phyloP scores from a whole-genome alignment of 495 filamentous ascomycete genomes.

The Tuber umbilicatum region DNA sequence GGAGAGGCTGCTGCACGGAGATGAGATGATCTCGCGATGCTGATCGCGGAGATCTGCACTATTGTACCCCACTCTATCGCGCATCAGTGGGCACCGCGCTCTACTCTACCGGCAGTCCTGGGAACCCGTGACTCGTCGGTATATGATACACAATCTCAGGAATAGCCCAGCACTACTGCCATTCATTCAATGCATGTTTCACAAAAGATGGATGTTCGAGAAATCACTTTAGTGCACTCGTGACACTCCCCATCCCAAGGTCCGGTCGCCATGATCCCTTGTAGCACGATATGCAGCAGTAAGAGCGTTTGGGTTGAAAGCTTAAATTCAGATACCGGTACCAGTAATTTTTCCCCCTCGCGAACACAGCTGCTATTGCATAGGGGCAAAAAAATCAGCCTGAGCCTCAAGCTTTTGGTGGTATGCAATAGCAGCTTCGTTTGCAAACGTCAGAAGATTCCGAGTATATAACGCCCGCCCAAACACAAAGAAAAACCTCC shows the following conservation, averaged over 20 bases:
- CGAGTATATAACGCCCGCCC: background rate
- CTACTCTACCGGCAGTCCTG: background rate
- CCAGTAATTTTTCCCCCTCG: too few relatives aligned
- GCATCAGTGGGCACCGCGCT: background rate
- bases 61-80: background rate
- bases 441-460: too few relatives aligned
- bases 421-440: too few relatives aligned
- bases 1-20: background rate
- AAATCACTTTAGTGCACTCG: background rate
- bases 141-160: background rate
- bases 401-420: too few relatives aligned
- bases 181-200: background rate
- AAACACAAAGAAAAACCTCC: background rate
- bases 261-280: background rate
- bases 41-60: background rate
- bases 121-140: background rate
- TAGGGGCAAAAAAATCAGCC: too few relatives aligned
- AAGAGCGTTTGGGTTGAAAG: background rate
- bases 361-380: too few relatives aligned
- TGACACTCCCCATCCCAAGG: background rate
- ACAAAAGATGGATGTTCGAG: background rate
- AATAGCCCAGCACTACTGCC: background rate
- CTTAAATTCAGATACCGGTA: background rate
- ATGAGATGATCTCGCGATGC: background rate
- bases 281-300: background rate